These are phyloP conservation scores for Bacidia gigantensis DNA, from an alignment of 495 filamentous ascomycete genomes.

Conservation along the genomic window DNA sequence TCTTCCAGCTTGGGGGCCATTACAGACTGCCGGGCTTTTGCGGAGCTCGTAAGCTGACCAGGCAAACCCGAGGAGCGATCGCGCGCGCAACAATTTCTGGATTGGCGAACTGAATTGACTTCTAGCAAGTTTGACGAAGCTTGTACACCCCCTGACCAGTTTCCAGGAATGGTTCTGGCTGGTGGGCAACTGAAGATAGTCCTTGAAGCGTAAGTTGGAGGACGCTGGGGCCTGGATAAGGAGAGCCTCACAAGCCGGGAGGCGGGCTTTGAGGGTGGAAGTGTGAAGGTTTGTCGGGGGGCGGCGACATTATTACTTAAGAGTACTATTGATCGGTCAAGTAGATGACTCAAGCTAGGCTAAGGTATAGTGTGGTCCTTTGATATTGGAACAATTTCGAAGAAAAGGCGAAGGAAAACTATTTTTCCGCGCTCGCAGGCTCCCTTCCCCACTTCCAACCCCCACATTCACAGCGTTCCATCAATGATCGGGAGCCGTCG, in stretches of 20 bases:
- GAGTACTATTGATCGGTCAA: conserved; percentile 5
- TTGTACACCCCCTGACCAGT: too few species aligned
- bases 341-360: conserved; percentile 3
- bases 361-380: conserved; percentile 1
- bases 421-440: background rate
- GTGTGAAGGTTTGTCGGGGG: conserved; percentile 18
- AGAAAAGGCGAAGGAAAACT: background rate
- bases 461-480: background rate
- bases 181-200: too few species aligned
- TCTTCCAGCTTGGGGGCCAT: conserved; percentile 26
- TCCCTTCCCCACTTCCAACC: too few species aligned
- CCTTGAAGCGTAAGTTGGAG: background rate
- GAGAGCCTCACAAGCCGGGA: conserved; percentile 29
- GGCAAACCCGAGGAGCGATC: background rate
- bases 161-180: too few species aligned
- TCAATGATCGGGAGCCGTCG: background rate
- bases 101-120: background rate
- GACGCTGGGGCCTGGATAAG: background rate
- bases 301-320: conserved; percentile 9
- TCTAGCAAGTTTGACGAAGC: background rate
- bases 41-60: background rate
- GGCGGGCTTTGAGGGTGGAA: conserved; percentile 32
- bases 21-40: background rate
- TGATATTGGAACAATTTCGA: too few species aligned
- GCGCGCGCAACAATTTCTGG: background rate